These are phyloP conservation scores for Erysimum cheiri DNA, from an alignment of 441 rosid genomes.

Conservation along the genomic window DNA sequence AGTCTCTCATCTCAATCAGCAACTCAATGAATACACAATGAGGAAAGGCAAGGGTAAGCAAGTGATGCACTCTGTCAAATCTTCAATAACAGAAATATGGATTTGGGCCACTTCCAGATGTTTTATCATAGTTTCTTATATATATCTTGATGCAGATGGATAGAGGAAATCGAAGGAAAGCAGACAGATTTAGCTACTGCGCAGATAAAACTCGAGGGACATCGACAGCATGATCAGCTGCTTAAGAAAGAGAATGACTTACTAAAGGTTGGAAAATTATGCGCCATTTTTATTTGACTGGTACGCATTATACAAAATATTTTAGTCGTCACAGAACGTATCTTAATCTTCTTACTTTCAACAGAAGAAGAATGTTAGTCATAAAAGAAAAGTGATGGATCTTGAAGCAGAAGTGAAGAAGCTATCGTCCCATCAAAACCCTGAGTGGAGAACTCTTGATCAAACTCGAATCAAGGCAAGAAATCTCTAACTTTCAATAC, in stretches of 20 bases:
- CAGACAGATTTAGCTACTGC: slow-evolving; percentile 79
- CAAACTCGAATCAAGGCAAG: slow-evolving; percentile 95
- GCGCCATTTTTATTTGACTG: background rate
- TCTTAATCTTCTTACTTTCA: slow-evolving; percentile 32
- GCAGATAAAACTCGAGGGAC: slow-evolving; percentile 77
- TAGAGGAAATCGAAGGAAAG: slow-evolving; percentile 84
- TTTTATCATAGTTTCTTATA: slow-evolving; percentile 19
- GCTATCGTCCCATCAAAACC: slow-evolving; percentile 90
- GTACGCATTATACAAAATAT: slow-evolving; percentile 1
- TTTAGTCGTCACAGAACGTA: background rate
- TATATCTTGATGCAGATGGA: slow-evolving; percentile 64
- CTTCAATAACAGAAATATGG: background rate
- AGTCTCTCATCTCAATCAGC: slow-evolving; percentile 68
- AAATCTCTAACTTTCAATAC: slow-evolving; percentile 25
- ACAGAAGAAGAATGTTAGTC: slow-evolving; percentile 72
- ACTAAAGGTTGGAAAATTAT: slow-evolving; percentile 60
- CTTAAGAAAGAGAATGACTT: slow-evolving; percentile 80
- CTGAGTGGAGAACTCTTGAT: slow-evolving; percentile 93
- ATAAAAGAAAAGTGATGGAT: slow-evolving; percentile 65
- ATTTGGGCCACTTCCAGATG: slow-evolving; percentile 27
- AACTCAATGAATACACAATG: slow-evolving; percentile 75
- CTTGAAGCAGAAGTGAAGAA: slow-evolving; percentile 85
- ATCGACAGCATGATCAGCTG: slow-evolving; percentile 71
- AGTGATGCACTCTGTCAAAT: slow-evolving; percentile 22
- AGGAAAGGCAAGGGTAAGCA: slow-evolving; percentile 84